Percentiles rank a stretch among this genome's conserved stretches.
Evolutionary conservation across 2,329 filamentous ascomycete genomes (phyloP).

Genomic region (Alternaria sp.): DNA sequence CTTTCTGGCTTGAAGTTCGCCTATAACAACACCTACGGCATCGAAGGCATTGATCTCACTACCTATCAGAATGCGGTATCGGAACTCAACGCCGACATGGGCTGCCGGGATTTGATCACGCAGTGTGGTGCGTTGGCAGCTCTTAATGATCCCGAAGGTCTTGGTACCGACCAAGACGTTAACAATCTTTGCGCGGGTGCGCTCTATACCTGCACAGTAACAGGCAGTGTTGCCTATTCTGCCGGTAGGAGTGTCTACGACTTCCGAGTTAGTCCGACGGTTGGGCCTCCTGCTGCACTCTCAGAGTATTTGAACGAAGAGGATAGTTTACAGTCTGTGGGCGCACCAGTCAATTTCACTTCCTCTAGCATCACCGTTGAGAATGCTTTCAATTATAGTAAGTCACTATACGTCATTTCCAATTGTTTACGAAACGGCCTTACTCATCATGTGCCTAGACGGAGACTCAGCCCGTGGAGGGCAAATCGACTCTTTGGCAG

Average conservation of each 20-base stretch:
- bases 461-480: constrained; percentile 57
- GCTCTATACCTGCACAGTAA: constrained; percentile 35
- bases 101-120: constrained; percentile 60
- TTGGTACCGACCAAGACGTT: constrained; percentile 44
- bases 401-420: constrained; percentile 2
- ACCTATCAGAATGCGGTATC: constrained; percentile 59
- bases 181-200: constrained; percentile 29
- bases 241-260: constrained; percentile 56
- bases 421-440: not conserved
- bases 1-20: constrained; percentile 66
- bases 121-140: constrained; percentile 46
- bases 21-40: constrained; percentile 71
- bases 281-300: constrained; percentile 56
- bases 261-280: constrained; percentile 50
- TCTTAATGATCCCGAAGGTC: constrained; percentile 45
- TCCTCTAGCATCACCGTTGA: constrained; percentile 53
- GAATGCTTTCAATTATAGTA: constrained; percentile 50
- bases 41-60: constrained; percentile 64
- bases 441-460: constrained; percentile 38
- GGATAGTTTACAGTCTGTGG: constrained; percentile 59
- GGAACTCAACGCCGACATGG: constrained; percentile 58
- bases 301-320: constrained; percentile 61
- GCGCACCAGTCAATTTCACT: constrained; percentile 61
- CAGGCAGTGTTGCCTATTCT: constrained; percentile 28
- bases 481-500: constrained; percentile 53